Conservation (phyloP, 139 green algal genomes). For the Tetradesmus obliquus region DNA sequence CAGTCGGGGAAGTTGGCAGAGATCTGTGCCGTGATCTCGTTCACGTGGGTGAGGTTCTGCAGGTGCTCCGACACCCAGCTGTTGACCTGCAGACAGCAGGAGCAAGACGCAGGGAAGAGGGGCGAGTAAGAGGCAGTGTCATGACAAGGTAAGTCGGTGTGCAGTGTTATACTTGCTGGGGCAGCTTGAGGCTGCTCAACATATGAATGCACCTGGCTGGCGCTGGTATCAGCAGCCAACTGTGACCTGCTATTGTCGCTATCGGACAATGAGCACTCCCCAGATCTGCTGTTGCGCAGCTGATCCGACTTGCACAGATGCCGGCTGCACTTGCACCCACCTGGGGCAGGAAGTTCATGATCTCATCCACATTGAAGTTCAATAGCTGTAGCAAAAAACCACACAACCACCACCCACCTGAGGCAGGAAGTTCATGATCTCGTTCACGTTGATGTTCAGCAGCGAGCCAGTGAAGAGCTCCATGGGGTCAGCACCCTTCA, state of each 20-base stretch:
- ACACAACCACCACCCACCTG: not conserved
- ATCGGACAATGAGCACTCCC: no score
- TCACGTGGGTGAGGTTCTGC: not conserved
- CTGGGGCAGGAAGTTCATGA: not conserved
- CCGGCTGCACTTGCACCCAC: no score
- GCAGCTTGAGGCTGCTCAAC: no score
- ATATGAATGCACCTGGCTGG: not conserved
- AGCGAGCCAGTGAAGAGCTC: not conserved
- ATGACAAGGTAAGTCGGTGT: not conserved
- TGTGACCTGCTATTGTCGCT: not conserved
- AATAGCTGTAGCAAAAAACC: no score
- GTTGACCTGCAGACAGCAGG: not conserved
- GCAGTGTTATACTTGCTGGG: no score
- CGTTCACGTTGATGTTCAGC: slow-evolving; percentile 30
- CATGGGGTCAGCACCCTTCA: not conserved
- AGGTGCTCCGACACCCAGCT: slow-evolving; percentile 23
- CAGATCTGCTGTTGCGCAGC: no score
- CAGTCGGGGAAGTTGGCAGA: slow-evolving; percentile 8
- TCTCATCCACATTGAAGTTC: not conserved
- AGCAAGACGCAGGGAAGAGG: not conserved
- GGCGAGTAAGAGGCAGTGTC: not conserved
- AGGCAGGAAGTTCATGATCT: slow-evolving; percentile 3
- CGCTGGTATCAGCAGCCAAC: not conserved
- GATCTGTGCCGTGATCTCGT: not conserved
- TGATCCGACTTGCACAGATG: no score